Evolutionary conservation across 352 stramenopile genomes (phyloP), one percentile per base, ranked within the genome.

Genomic region (Phytopythium aichiense): DNA sequence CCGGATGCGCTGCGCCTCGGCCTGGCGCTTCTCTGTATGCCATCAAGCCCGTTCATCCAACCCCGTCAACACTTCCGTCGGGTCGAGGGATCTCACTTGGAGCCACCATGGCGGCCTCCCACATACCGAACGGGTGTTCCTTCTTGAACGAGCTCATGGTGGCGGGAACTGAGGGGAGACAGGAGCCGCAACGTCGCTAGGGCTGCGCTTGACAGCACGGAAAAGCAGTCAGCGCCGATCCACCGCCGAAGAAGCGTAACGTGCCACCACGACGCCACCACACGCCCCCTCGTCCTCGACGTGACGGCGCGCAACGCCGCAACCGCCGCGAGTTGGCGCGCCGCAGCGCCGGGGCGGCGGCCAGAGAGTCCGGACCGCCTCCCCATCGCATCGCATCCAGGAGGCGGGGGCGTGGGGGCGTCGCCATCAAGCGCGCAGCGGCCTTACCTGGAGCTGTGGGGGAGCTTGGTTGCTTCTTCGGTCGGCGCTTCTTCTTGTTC

Each of bases 1-100:
- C 68, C 96, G 92, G 64, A 99, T 99, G 62, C 96, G 92, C 77
- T 99, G 94, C 50, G 97, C 96, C 76, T 99, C 98, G 18, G 91
- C 94, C 74, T 98, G 97, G 57, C 97, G 92, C 83, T 99, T 98
- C 76, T 99, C 97, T 94, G 63, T 11, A 22, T 31, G 20, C 7
- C n/a, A 23, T 3, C 11, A 43, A 33, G 2, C 42, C 7, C 22
- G 38, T 18, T 25, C 28, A 5, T 31, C 38, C 12, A 37, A 30
- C n/a, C 56, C 28, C 8, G 51, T 57, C 43, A 57, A 31, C 18
- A 43, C 51, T 42, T 13, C 38, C 35, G n/a, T 49, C 20, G 40
- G 42, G 18, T 25, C 6, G 42, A 20, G 20, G n/a, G 16, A 22
- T 22, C 40, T 22, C 40, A 20, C 40, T 56, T 42, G 16, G 12